Percentiles rank a stretch among this genome's conserved stretches.
Conservation (phyloP, 2,329 filamentous ascomycete species). For the Trichothecium sympodiale region DNA sequence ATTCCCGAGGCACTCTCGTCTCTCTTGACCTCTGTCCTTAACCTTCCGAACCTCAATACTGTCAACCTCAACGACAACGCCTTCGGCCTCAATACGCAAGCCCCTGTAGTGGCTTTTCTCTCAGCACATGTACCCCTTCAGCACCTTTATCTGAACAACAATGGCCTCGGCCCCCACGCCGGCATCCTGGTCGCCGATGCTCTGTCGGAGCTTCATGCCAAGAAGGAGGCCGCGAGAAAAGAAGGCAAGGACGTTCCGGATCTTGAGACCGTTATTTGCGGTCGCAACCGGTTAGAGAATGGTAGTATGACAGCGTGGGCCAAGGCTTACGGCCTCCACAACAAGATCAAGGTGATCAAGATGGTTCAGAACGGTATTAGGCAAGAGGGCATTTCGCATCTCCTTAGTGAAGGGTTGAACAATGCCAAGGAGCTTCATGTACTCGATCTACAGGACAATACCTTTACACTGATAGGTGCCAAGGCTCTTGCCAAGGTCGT, state of each 20-base stretch:
- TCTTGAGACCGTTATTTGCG: slow-evolving; percentile 94
- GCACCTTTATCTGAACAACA: slow-evolving; percentile 96
- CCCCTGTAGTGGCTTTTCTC: slow-evolving; percentile 85
- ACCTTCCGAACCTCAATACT: slow-evolving; percentile 76
- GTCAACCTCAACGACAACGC: slow-evolving; percentile 97
- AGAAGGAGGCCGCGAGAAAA: slow-evolving; percentile 70
- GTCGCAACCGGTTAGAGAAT: slow-evolving; percentile 89
- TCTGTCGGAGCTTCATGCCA: slow-evolving; percentile 68
- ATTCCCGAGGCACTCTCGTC: slow-evolving; percentile 83
- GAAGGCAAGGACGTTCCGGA: slow-evolving; percentile 62
- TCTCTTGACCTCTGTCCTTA: slow-evolving; percentile 76
- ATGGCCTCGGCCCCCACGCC: slow-evolving; percentile 85
- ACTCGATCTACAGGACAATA: slow-evolving; percentile 94
- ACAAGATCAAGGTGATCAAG: slow-evolving; percentile 72
- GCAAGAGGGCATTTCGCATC: slow-evolving; percentile 76
- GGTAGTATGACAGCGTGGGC: slow-evolving; percentile 96
- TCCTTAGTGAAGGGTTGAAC: slow-evolving; percentile 69
- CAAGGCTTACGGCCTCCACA: slow-evolving; percentile 72
- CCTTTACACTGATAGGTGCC: slow-evolving; percentile 75
- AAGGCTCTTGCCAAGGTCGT: slow-evolving; percentile 68
- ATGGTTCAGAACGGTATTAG: slow-evolving; percentile 99
- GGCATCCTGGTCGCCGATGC: slow-evolving; percentile 84
- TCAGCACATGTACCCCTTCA: slow-evolving; percentile 79
- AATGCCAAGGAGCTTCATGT: slow-evolving; percentile 59
- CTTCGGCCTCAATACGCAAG: slow-evolving; percentile 90